Conservation (phyloP, 2,329 filamentous ascomycete species). For the Aspergillus intermedius region DNA sequence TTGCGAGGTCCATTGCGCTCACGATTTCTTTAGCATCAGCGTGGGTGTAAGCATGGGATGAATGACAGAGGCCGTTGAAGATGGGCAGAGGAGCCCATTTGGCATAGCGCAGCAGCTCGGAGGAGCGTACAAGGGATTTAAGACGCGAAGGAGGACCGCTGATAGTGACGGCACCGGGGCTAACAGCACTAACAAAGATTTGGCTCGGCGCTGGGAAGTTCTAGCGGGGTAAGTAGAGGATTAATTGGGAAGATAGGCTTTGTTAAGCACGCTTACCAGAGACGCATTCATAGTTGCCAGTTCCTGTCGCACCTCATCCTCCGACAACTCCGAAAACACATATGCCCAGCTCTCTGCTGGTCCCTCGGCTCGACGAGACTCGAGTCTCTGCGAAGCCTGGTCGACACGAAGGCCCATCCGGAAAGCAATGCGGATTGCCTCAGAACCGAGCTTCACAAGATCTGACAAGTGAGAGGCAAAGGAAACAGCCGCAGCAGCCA, state of each 20-base stretch:
- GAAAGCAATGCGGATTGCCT: slow-evolving; percentile 42
- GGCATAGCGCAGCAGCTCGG: slow-evolving; percentile 15
- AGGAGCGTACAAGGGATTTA: slow-evolving; percentile 14
- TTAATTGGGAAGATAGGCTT: background rate
- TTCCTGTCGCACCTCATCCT: slow-evolving; percentile 17
- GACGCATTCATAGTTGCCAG: slow-evolving; percentile 14
- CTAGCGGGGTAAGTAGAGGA: slow-evolving; percentile 2
- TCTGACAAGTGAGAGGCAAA: slow-evolving; percentile 34
- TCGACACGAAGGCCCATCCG: slow-evolving; percentile 42
- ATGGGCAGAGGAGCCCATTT: slow-evolving; percentile 19
- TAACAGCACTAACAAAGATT: slow-evolving; percentile 20
- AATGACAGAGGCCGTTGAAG: slow-evolving; percentile 27
- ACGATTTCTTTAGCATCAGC: slow-evolving; percentile 11
- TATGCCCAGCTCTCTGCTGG: slow-evolving; percentile 20
- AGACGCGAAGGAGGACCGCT: slow-evolving; percentile 22
- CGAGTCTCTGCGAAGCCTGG: slow-evolving; percentile 38
- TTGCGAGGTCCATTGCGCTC: background rate
- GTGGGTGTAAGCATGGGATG: slow-evolving; percentile 42
- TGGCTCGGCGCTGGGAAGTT: slow-evolving; percentile 11
- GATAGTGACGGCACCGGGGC: slow-evolving; percentile 14
- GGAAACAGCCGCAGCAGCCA: slow-evolving; percentile 40
- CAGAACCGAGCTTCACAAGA: slow-evolving; percentile 34
- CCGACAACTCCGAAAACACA: slow-evolving; percentile 14
- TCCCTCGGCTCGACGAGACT: slow-evolving; percentile 25
- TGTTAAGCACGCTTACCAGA: slow-evolving; percentile 6